A percentile compares a stretch with the other conserved stretches of the same genome.
Conservation (phyloP, 192 early-diverging fungal genomes). For the Thamnidium elegans region DNA sequence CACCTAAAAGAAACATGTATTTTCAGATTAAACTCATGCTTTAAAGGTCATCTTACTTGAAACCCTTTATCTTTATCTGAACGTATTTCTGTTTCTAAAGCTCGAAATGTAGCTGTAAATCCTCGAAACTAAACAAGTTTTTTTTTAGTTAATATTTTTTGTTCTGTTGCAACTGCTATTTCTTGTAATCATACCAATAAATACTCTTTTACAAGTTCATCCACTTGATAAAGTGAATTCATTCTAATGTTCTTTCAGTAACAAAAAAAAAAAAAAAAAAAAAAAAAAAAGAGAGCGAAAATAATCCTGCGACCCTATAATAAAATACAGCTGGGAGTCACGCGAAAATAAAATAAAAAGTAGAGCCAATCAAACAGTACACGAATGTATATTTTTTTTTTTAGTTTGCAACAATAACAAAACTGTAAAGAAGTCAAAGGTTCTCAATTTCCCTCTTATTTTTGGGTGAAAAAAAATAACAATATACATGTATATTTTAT, state of each 20-base stretch:
- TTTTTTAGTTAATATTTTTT: neutral
- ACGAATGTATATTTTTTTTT: too few species aligned
- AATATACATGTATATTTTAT: neutral
- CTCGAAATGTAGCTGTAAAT: slow-evolving; percentile 55
- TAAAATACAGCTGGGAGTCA: too few species aligned
- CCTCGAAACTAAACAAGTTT: slow-evolving; percentile 52
- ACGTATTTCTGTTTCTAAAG: slow-evolving; percentile 53
- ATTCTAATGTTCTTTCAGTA: slow-evolving; percentile 25
- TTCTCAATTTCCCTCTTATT: neutral
- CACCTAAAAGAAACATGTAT: slow-evolving; percentile 33
- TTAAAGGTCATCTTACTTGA: slow-evolving; percentile 33
- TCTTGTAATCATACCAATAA: slow-evolving; percentile 45
- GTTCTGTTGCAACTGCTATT: neutral
- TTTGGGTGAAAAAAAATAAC: neutral
- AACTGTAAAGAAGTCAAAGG: too few species aligned
- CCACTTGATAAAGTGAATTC: slow-evolving; percentile 62
- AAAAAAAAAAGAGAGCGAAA: neutral
- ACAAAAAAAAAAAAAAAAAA: neutral
- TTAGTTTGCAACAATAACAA: too few species aligned
- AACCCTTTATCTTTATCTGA: slow-evolving; percentile 60
- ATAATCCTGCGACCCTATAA: neutral
- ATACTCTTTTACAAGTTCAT: slow-evolving; percentile 66
- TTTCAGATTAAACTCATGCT: neutral
- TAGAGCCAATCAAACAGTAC: too few species aligned
- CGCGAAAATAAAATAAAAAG: too few species aligned